Base-by-base conservation (phyloP, 768 basidiomycete species). In the Boletellus sp. region DNA sequence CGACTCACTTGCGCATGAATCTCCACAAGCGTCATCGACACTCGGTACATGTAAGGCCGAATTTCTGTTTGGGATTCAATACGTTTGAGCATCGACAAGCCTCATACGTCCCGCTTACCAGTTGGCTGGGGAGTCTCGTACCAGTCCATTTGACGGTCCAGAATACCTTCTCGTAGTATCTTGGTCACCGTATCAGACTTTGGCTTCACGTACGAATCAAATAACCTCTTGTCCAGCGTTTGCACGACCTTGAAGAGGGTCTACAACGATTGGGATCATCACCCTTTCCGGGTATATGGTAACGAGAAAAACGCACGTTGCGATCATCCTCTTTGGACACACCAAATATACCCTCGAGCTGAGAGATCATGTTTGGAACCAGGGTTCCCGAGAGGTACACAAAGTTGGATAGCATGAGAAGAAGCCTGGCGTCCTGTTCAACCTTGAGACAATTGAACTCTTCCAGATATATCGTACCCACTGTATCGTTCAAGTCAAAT, bases 351-450 rank as follows among this genome's bases (percentile, higher is more conserved):
- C 71, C 78, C 65, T 94, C 88, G 28, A 97, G 77, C 58, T 93
- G 86, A 45, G 73, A 77, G 42, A 93, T 77, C 81, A 97, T 85
- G 52, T 72, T 79, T 0, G 93, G 91, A 20, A 97, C 80, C 31
- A 89, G 70, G 0, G 72, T 70, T 48, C 78, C 78, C 48, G 82
- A 80, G 23, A 99, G 76, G 58, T 90, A 79, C 12, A 78, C 79
- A 57, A 98, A 83, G 65, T 98, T 97, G 15, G 92, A 90, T 28
- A 97, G 75, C 36, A 96, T 91, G 35, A 97, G 73, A 15, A 99
- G 76, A 40, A 94, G 75, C 39, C 95, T 83, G 13, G 79, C 87
- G 62, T 95, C 89, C 94, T 96, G 54, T n/a, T 37, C 46, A 42
- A 47, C 7, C 11, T 9, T 50, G 19, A 60, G 52, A 42, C 17